A percentile compares a stretch with the other conserved stretches of the same genome.
Conservation (phyloP, 2,329 filamentous ascomycete genomes). For the Phaeosphaeriaceae sp. region DNA sequence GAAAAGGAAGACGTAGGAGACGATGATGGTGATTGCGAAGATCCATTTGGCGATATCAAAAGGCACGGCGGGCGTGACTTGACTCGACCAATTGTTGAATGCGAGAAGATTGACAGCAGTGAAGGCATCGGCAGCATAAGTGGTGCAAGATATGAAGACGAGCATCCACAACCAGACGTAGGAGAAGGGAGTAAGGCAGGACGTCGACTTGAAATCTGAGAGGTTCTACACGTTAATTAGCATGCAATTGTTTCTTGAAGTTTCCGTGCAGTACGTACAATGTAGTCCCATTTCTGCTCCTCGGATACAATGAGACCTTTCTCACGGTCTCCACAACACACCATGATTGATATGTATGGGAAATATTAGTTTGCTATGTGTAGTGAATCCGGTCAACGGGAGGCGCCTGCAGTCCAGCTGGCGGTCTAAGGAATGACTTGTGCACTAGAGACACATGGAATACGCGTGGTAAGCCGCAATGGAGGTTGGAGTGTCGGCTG, state of each 20-base stretch:
- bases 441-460: constrained; percentile 34
- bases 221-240: constrained; percentile 51
- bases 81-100: constrained; percentile 87
- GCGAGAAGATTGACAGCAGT: constrained; percentile 89
- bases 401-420: constrained; percentile 45
- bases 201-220: constrained; percentile 81
- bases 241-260: not conserved
- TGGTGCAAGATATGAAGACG: constrained; percentile 76
- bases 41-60: constrained; percentile 90
- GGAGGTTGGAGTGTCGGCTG: constrained; percentile 6
- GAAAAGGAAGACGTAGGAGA: constrained; percentile 81
- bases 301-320: constrained; percentile 50
- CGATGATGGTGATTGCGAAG: constrained; percentile 88
- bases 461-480: constrained; percentile 10
- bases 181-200: constrained; percentile 77
- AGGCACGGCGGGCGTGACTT: constrained; percentile 78
- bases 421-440: constrained; percentile 39
- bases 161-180: constrained; percentile 87
- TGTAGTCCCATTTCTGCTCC: constrained; percentile 81
- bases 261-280: constrained; percentile 63
- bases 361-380: constrained; percentile 33
- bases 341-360: constrained; percentile 37
- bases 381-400: constrained; percentile 43
- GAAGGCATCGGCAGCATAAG: constrained; percentile 90
- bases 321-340: constrained; percentile 48